These are phyloP conservation scores for Cutaneotrichosporon mucoides DNA, from an alignment of 1,284 basidiomycete species.

Conservation along the genomic window DNA sequence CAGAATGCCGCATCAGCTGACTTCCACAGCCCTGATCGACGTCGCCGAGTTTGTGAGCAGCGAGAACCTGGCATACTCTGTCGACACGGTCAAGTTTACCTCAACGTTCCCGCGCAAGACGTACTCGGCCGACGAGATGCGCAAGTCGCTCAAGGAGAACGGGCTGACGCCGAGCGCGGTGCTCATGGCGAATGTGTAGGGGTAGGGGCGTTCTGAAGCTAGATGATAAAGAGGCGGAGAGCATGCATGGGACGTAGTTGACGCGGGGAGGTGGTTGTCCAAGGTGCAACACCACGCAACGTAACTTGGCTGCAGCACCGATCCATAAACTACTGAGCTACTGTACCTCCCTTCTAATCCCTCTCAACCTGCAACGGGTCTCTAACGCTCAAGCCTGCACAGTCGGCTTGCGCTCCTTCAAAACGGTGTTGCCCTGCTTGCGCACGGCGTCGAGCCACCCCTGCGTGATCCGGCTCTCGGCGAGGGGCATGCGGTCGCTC, in stretches of 20 bases:
- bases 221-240: too few species aligned
- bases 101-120: conserved; percentile 71
- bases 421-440: conserved; percentile 22
- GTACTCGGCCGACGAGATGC: conserved; percentile 43
- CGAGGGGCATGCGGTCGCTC: conserved; percentile 67
- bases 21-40: conserved; percentile 56
- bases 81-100: conserved; percentile 68
- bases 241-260: too few species aligned
- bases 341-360: too few species aligned
- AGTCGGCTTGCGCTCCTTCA: too few species aligned
- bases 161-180: conserved; percentile 50
- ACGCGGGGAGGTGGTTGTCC: too few species aligned
- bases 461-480: conserved; percentile 73
- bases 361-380: too few species aligned
- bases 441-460: conserved; percentile 73
- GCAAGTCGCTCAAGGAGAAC: conserved; percentile 45
- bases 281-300: too few species aligned
- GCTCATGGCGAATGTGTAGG: conserved; percentile 32
- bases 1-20: background rate
- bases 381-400: too few species aligned
- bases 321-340: too few species aligned
- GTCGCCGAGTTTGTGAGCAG: conserved; percentile 81
- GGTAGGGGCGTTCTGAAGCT: too few species aligned
- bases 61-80: conserved; percentile 64
- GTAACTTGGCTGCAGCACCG: too few species aligned